Evolutionary conservation across 345 rosid species (phyloP).

Genomic region (Eucalyptus polyanthemos): DNA sequence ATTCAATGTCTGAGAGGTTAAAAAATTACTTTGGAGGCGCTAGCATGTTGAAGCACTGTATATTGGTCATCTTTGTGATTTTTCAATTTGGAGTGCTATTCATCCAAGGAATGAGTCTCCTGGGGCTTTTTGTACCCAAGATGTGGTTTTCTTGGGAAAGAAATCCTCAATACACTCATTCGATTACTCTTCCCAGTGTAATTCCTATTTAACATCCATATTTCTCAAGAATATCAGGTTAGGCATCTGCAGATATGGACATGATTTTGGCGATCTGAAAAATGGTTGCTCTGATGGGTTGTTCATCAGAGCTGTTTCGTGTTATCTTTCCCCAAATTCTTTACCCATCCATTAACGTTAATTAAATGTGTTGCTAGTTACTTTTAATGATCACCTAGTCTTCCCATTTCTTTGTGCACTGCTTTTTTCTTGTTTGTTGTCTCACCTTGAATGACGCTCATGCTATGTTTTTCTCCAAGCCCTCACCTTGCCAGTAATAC

Average conservation of each 20-base stretch:
- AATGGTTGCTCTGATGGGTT: neutral
- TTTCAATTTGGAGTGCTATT: neutral
- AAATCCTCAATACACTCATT: neutral
- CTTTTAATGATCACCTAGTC: neutral
- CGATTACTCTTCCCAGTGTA: neutral
- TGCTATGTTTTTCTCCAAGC: neutral
- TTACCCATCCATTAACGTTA: neutral
- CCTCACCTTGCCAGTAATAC: neutral
- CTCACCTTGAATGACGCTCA: neutral
- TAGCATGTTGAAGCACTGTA: neutral
- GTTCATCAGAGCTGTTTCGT: neutral
- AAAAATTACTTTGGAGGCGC: neutral
- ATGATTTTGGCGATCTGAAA: neutral
- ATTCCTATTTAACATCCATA: neutral
- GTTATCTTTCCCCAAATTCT: neutral
- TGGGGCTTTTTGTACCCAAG: neutral
- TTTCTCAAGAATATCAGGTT: neutral
- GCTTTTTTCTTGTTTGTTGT: neutral
- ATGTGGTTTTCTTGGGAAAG: neutral
- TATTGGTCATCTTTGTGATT: neutral
- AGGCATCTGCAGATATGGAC: neutral
- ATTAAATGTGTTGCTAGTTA: neutral
- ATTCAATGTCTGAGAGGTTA: neutral
- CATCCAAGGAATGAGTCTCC: neutral
- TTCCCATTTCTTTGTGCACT: neutral